Evolutionary conservation across 2,329 filamentous ascomycete species (phyloP).

Genomic region (Alternaria dauci): DNA sequence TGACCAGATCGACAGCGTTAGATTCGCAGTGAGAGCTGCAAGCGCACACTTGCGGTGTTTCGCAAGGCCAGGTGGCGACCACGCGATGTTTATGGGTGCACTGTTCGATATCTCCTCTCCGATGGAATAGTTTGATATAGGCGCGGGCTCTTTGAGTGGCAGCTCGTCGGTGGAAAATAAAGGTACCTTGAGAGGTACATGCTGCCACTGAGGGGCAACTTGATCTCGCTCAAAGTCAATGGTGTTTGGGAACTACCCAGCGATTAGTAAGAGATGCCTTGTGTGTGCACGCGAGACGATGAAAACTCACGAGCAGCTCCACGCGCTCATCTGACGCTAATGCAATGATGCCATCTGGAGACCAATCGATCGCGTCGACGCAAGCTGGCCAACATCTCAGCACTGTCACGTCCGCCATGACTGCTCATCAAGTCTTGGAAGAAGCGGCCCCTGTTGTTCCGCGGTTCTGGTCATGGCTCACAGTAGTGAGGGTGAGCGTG

Average conservation of each 20-base stretch:
- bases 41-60: slow-evolving; percentile 63
- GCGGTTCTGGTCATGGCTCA: slow-evolving; percentile 13
- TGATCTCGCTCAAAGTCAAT: slow-evolving; percentile 37
- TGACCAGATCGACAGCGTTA: slow-evolving; percentile 66
- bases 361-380: slow-evolving; percentile 65
- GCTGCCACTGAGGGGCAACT: slow-evolving; percentile 47
- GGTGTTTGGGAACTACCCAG: slow-evolving; percentile 45
- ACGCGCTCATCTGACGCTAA: slow-evolving; percentile 65
- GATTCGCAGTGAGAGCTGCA: slow-evolving; percentile 64
- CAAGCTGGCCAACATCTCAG: slow-evolving; percentile 60
- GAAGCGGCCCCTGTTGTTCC: not conserved
- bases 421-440: slow-evolving; percentile 2
- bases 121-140: slow-evolving; percentile 60
- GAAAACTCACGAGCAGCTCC: slow-evolving; percentile 58
- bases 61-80: slow-evolving; percentile 66
- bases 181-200: slow-evolving; percentile 58
- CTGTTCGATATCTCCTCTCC: slow-evolving; percentile 67
- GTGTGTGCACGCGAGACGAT: not conserved
- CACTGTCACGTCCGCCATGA: slow-evolving; percentile 48
- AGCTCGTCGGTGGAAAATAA: slow-evolving; percentile 62
- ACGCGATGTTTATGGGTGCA: slow-evolving; percentile 59
- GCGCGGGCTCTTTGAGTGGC: slow-evolving; percentile 56
- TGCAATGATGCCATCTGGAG: slow-evolving; percentile 65
- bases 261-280: slow-evolving; percentile 7
- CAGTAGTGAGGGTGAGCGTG: not conserved